Conservation (phyloP, 2,329 filamentous ascomycete genomes). For the Falciphora oryzae region DNA sequence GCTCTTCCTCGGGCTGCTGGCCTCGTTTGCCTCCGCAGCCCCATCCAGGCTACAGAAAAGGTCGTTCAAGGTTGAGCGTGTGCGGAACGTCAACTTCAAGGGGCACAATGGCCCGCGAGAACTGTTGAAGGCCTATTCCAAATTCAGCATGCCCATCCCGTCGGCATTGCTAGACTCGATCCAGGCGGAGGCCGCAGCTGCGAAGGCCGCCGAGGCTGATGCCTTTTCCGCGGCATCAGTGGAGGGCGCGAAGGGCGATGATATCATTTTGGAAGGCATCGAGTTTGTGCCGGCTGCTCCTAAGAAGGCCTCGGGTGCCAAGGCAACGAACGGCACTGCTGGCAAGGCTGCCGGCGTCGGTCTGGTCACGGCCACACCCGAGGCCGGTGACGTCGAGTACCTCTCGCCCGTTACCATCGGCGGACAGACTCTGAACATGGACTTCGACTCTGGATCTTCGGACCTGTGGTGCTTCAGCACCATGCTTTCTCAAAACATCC, state of each 20-base stretch:
- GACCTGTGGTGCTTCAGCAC: constrained; percentile 72
- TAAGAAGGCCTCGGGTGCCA: constrained; percentile 3
- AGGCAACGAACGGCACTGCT: background rate
- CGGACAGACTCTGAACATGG: constrained; percentile 60
- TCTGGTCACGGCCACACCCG: constrained; percentile 57
- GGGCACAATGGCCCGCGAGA: constrained; percentile 52
- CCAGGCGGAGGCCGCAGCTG: constrained; percentile 17
- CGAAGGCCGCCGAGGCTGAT: constrained; percentile 11
- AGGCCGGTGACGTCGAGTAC: constrained; percentile 62
- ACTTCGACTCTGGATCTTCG: constrained; percentile 72
- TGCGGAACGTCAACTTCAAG: constrained; percentile 48
- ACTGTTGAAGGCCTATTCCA: constrained; percentile 61
- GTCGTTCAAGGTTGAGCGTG: constrained; percentile 57
- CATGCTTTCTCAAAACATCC: constrained; percentile 38
- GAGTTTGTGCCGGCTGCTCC: background rate
- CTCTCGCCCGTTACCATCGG: constrained; percentile 65
- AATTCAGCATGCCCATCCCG: constrained; percentile 54
- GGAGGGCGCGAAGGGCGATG: background rate
- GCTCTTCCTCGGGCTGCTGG: constrained; percentile 41
- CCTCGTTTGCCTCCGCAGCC: constrained; percentile 40
- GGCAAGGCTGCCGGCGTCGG: constrained; percentile 36
- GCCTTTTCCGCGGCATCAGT: background rate
- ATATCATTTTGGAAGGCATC: background rate
- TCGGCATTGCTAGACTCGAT: constrained; percentile 34
- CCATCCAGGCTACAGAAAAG: constrained; percentile 41